Conservation (phyloP, 2,329 filamentous ascomycete species). For the Colletotrichum neosansevieriae region DNA sequence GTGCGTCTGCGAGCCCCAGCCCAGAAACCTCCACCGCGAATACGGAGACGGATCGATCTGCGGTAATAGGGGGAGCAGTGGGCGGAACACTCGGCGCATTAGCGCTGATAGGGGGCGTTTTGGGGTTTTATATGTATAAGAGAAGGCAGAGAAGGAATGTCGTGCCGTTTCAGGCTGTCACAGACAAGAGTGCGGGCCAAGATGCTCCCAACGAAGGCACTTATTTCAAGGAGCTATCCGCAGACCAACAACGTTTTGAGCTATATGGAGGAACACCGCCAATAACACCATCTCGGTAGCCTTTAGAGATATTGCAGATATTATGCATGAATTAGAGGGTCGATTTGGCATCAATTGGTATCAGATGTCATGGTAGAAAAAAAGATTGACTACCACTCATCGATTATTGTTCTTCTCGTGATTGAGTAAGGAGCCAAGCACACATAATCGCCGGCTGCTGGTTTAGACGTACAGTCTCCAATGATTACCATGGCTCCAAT, state of each 20-base stretch:
- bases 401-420: too few relatives aligned
- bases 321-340: too few relatives aligned
- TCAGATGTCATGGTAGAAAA: too few relatives aligned
- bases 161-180: not conserved
- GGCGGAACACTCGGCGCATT: not conserved
- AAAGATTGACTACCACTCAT: too few relatives aligned
- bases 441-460: too few relatives aligned
- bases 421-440: too few relatives aligned
- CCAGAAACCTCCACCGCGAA: not conserved
- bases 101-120: not conserved
- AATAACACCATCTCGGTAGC: not conserved
- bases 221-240: conserved; percentile 2
- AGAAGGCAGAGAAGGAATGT: not conserved
- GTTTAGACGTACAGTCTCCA: too few relatives aligned
- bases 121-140: not conserved
- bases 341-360: too few relatives aligned
- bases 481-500: too few relatives aligned
- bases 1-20: not conserved
- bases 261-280: not conserved
- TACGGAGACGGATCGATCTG: not conserved
- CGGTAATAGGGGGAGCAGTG: not conserved
- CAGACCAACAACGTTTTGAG: conserved; percentile 8
- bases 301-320: too few relatives aligned
- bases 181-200: not conserved
- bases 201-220: not conserved